Evolutionary conservation across 2,329 filamentous ascomycete genomes (phyloP).

Genomic region (Albophoma yamanashiensis): DNA sequence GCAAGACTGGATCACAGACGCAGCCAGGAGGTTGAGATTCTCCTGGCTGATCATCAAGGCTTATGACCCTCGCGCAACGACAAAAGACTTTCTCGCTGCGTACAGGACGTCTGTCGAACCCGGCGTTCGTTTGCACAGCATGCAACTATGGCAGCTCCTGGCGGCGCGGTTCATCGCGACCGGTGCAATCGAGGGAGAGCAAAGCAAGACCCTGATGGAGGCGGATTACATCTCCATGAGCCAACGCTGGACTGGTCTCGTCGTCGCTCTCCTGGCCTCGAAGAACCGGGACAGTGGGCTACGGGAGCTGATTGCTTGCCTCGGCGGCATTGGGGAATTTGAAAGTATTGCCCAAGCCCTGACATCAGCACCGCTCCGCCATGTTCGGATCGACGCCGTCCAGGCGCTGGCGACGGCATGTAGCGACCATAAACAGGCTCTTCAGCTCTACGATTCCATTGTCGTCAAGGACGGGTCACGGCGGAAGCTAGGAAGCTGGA

Average conservation of each 20-base stretch:
- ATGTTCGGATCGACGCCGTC: slow-evolving; percentile 3
- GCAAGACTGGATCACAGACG: slow-evolving; percentile 3
- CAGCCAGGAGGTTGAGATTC: slow-evolving; percentile 5
- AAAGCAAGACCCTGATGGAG: slow-evolving; percentile 4
- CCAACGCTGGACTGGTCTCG: slow-evolving; percentile 10
- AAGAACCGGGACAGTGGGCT: background rate
- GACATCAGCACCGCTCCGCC: slow-evolving; percentile 1
- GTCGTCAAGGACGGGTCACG: slow-evolving; percentile 1
- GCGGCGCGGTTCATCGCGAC: slow-evolving; percentile 6
- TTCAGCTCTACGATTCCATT: slow-evolving; percentile 12
- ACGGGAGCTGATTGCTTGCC: slow-evolving; percentile 6
- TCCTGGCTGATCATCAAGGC: slow-evolving; percentile 13
- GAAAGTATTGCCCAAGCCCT: slow-evolving; percentile 3
- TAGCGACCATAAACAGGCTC: slow-evolving; percentile 14
- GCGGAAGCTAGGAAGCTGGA: slow-evolving; percentile 10
- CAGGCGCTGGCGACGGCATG: slow-evolving; percentile 8
- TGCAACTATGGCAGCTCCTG: slow-evolving; percentile 13
- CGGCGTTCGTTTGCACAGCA: background rate
- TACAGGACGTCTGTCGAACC: slow-evolving; percentile 1
- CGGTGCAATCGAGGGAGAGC: background rate
- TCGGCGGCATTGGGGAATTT: slow-evolving; percentile 7
- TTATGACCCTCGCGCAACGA: slow-evolving; percentile 5
- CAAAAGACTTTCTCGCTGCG: slow-evolving; percentile 5
- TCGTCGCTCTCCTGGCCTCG: slow-evolving; percentile 5
- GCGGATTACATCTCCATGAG: slow-evolving; percentile 3